Base-by-base conservation (phyloP, 2,329 filamentous ascomycete genomes). In the Xylariaceae sp. region DNA sequence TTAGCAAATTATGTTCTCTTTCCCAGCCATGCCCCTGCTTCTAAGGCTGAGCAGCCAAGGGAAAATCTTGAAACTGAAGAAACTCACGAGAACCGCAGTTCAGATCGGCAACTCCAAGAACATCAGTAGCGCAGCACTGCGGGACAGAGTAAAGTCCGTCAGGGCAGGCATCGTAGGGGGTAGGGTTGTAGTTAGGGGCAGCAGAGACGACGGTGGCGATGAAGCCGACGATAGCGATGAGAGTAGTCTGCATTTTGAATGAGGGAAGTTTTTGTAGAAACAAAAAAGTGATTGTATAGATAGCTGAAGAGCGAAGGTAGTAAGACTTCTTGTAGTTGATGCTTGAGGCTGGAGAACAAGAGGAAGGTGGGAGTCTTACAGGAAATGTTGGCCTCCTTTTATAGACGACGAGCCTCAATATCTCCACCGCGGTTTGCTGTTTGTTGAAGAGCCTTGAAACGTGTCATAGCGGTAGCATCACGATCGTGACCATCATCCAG, bases 41-140 rank as follows among this genome's bases (percentile, higher is more conserved):
- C n/a, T n/a, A n/a, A n/a, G n/a, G n/a, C n/a, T n/a, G n/a, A n/a
- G n/a, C n/a, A n/a, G n/a, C n/a, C n/a, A n/a, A n/a, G n/a, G n/a
- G n/a, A n/a, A n/a, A n/a, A n/a, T n/a, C n/a, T n/a, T n/a, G n/a
- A n/a, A n/a, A n/a, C n/a, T 33, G 30, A n/a, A 20, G 23, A 16
- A 10, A 50, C 67, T 65, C 55, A 69, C 67, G 82, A 57, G 73
- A 67, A 20, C 64, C 69, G 70, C 84, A 87, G 74, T 87, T 58
- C 26, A 69, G 55, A 52, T 69, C 66, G 16, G 66, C 66, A 15
- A 69, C 55, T 7, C 66, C 67, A 32, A 86, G 77, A 27, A 87
- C 76, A 59, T 86, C 81, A 20, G 82, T 84, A 10, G 83, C 81
- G 65, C 84, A 87, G 76, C 84, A 87, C 60, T 81, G 77, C 4